Evolutionary conservation across 345 rosid species (phyloP).

Genomic region (Populus pruinosa): DNA sequence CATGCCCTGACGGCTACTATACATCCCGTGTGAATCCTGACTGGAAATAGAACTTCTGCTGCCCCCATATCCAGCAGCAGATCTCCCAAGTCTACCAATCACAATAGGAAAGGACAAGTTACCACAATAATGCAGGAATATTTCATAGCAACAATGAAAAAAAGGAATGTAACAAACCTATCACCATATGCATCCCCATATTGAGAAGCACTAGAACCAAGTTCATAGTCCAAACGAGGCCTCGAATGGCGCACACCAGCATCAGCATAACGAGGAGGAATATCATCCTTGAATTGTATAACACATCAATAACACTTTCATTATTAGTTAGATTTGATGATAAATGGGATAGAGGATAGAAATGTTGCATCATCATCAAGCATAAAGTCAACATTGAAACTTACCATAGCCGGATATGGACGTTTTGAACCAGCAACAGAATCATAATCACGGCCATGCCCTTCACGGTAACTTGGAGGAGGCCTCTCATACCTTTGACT

Average conservation of each 20-base stretch:
- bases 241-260: constrained; percentile 67
- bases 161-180: constrained; percentile 44
- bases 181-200: constrained; percentile 80
- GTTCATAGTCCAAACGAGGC: constrained; percentile 85
- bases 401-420: constrained; percentile 75
- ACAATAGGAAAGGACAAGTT: constrained; percentile 14
- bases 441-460: constrained; percentile 79
- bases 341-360: neutral
- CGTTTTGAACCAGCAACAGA: constrained; percentile 84
- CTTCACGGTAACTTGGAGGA: constrained; percentile 69
- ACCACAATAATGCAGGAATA: neutral
- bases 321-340: neutral
- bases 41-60: constrained; percentile 72
- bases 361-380: neutral
- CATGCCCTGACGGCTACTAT: constrained; percentile 73
- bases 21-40: constrained; percentile 80
- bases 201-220: constrained; percentile 54
- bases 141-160: neutral
- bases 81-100: constrained; percentile 70
- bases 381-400: constrained; percentile 16
- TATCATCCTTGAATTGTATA: constrained; percentile 57
- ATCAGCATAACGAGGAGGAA: constrained; percentile 82
- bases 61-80: constrained; percentile 71
- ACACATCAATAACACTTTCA: constrained; percentile 2
- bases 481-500: constrained; percentile 81